Conservation (phyloP, 331 rosid genomes). For the Pyracantha coccinea region DNA sequence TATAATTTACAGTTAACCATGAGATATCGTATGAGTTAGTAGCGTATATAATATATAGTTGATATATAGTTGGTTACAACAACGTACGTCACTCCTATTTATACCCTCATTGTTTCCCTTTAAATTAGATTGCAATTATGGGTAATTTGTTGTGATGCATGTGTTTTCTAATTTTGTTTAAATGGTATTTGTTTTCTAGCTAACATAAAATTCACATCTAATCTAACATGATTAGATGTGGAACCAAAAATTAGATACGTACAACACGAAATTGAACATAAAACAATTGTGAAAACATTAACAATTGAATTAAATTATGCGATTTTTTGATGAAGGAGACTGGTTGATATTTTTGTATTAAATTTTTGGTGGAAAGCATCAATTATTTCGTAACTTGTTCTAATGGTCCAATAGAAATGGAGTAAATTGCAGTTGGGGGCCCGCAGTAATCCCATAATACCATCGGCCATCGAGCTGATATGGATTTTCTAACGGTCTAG, state of each 20-base stretch:
- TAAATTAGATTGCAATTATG: background rate
- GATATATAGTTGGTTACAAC: too few species aligned
- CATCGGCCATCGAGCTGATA: too few species aligned
- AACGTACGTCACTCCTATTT: too few species aligned
- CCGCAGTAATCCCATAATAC: too few species aligned
- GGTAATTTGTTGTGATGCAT: background rate
- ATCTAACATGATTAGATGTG: background rate
- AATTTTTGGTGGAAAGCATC: background rate
- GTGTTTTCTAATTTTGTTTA: background rate
- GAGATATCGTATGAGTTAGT: too few species aligned
- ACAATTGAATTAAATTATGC: background rate
- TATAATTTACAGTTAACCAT: too few species aligned
- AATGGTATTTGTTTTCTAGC: background rate
- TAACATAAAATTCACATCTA: background rate
- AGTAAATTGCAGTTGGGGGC: background rate
- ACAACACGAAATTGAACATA: background rate
- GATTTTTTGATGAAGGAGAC: background rate
- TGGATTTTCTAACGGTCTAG: too few species aligned
- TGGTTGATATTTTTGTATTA: background rate
- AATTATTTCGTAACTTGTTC: background rate
- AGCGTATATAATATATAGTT: too few species aligned
- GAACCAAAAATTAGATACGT: background rate
- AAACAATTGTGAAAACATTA: background rate
- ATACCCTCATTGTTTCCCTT: too few species aligned
- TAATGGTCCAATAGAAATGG: background rate